Conservation (phyloP, 2,329 filamentous ascomycete genomes). For the Nothophoma quercina region DNA sequence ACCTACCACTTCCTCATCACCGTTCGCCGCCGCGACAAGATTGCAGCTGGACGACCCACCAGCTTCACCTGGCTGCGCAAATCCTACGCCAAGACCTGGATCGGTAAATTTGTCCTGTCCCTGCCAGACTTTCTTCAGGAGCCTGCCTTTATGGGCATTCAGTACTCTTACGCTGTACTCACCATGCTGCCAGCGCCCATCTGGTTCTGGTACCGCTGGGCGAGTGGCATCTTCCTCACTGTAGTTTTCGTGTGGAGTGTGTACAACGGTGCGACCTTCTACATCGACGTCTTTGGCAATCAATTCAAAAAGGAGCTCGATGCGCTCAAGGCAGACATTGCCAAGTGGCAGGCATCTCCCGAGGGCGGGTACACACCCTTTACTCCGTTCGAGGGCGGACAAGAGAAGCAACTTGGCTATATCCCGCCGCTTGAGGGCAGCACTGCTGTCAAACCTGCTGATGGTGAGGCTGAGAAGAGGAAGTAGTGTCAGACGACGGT, state of each 20-base stretch:
- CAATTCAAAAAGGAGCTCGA: slow-evolving; percentile 97
- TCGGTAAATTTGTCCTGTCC: slow-evolving; percentile 83
- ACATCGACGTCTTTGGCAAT: slow-evolving; percentile 97
- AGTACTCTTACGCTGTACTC: slow-evolving; percentile 86
- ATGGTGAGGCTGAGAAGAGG: slow-evolving; percentile 29
- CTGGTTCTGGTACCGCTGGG: slow-evolving; percentile 91
- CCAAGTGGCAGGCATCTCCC: slow-evolving; percentile 74
- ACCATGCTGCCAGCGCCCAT: slow-evolving; percentile 95
- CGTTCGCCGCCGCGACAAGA: slow-evolving; percentile 92
- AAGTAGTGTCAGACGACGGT: slow-evolving; percentile 21
- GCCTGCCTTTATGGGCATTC: slow-evolving; percentile 92
- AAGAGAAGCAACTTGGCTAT: slow-evolving; percentile 36
- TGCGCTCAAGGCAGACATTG: slow-evolving; percentile 84
- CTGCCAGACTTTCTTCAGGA: slow-evolving; percentile 82
- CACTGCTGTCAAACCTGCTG: slow-evolving; percentile 29
- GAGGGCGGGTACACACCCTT: slow-evolving; percentile 30
- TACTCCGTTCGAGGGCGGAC: slow-evolving; percentile 30
- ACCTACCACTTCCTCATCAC: slow-evolving; percentile 95
- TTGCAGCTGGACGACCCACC: slow-evolving; percentile 91
- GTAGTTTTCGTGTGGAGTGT: slow-evolving; percentile 92
- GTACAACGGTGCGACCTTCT: slow-evolving; percentile 96
- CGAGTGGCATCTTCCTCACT: slow-evolving; percentile 78
- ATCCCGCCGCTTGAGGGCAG: slow-evolving; percentile 43
- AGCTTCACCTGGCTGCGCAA: slow-evolving; percentile 96
- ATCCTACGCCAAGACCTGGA: slow-evolving; percentile 88